Evolutionary conservation across 2,329 filamentous ascomycete species (phyloP), one percentile per base, ranked within the genome.

Genomic region (Aspergillus ustus): DNA sequence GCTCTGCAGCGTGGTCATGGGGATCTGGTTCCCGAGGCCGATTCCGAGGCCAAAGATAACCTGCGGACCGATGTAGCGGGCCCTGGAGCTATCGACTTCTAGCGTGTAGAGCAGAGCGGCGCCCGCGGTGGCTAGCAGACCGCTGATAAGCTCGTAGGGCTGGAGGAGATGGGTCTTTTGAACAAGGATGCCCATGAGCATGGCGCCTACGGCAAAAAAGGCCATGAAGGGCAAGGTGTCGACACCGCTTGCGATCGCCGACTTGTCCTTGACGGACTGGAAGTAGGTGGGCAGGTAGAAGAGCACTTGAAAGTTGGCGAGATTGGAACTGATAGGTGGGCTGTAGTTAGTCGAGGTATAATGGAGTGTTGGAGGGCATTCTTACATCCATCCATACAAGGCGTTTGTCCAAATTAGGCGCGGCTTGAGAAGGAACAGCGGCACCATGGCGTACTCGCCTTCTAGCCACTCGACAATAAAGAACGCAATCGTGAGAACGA

Each of bases 221-320:
- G 78, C 58, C 7, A 79, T 66, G 65, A 76, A 68, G 17, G 77
- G 76, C 2, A 79, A 62, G 57, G 69, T 74, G 58, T 74, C 74
- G 49, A 83, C 79, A 19, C 80, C 80, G 25, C 77, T 80, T 40
- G 79, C 72, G 34, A 78, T 73, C 8, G 81, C 78, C 1, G 72
- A 71, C n/a, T 71, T 71, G 7, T 75, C 75, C 59, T 80, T 77
- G 61, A 81, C 76, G n/a, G 77, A 79, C 65, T 83, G 81, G 63
- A 83, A 82, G 73, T 78, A 83, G 50, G 81, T 75, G 79, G 7
- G n/a, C n/a, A 81, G 62, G 66, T 76, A 77, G 52, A 75, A 79
- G 1, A 52, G 43, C 13, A 51, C 22, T 7, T 29, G 8, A 22
- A 57, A 51, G 25, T 29, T n/a, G 13, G 15, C n/a, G 19, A 15